A percentile compares a stretch with the other conserved stretches of the same genome.
Evolutionary conservation across 192 early-diverging fungal species (phyloP).

Genomic region (Coemansia sp.): DNA sequence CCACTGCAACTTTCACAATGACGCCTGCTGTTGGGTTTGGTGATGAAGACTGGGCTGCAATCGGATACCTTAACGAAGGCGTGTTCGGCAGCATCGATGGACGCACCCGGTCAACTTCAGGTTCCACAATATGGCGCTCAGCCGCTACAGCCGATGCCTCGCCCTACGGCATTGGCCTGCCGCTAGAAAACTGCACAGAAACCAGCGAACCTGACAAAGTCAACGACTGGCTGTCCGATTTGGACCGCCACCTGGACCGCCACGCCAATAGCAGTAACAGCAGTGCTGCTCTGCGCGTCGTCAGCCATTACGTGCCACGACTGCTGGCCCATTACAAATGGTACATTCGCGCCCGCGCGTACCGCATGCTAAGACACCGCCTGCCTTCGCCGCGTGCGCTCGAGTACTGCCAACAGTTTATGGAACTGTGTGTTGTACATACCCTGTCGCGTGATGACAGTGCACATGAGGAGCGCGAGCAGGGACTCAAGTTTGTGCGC

Average conservation of each 20-base stretch:
- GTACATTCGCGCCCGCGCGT: constrained; percentile 49
- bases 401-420: constrained; percentile 33
- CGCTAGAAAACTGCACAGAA: constrained; percentile 36
- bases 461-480: constrained; percentile 53
- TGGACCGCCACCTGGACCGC: constrained; percentile 19
- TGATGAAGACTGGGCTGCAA: constrained; percentile 24
- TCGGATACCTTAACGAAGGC: constrained; percentile 31
- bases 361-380: constrained; percentile 38
- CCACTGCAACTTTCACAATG: constrained; percentile 5
- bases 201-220: constrained; percentile 41
- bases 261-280: background rate
- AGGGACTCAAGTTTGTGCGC: constrained; percentile 51
- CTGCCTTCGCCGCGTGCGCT: constrained; percentile 26
- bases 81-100: constrained; percentile 51
- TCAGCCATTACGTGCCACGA: constrained; percentile 32
- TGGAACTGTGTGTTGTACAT: constrained; percentile 48
- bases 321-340: constrained; percentile 48
- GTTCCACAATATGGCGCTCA: constrained; percentile 33
- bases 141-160: constrained; percentile 1
- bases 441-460: constrained; percentile 38
- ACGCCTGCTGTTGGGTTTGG: constrained; percentile 15
- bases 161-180: constrained; percentile 7
- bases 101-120: constrained; percentile 40
- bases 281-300: constrained; percentile 3
- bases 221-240: constrained; percentile 36